Evolutionary conservation across 139 green algal genomes (phyloP).

Genomic region (Tetraselmis chui): DNA sequence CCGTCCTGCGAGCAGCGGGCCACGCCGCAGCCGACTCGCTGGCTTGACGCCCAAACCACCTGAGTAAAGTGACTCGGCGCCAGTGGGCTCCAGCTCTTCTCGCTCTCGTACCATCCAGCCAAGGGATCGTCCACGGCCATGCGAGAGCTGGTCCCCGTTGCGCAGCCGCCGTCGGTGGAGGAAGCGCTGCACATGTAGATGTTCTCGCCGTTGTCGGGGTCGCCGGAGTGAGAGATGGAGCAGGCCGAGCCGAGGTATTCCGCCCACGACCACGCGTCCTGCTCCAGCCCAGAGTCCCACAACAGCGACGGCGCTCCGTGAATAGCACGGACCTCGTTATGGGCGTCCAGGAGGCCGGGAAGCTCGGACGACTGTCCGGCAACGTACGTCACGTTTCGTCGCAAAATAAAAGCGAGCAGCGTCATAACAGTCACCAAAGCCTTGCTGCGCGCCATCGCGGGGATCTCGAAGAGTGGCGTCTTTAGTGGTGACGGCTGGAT

Average conservation of each 20-base stretch:
- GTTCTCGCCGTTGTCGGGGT: not conserved
- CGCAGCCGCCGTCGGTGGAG: not conserved
- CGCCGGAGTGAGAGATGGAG: not conserved
- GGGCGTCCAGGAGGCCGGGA: not conserved
- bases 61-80: not conserved
- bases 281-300: not conserved
- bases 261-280: not conserved
- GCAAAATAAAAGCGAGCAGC: no score
- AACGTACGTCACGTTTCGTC: no score
- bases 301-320: not conserved
- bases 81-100: not conserved
- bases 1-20: not conserved
- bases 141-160: not conserved
- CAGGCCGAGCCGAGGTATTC: not conserved
- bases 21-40: not conserved
- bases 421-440: no score
- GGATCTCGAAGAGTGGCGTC: no score
- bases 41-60: not conserved
- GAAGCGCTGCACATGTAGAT: not conserved
- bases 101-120: not conserved
- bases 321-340: not conserved
- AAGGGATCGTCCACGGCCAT: not conserved
- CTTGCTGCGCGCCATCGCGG: no score
- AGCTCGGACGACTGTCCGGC: not conserved
- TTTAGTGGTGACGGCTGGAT: no score